These are phyloP conservation scores for Candida chauliodis DNA, from an alignment of 805 yeast genomes.

Conservation along the genomic window DNA sequence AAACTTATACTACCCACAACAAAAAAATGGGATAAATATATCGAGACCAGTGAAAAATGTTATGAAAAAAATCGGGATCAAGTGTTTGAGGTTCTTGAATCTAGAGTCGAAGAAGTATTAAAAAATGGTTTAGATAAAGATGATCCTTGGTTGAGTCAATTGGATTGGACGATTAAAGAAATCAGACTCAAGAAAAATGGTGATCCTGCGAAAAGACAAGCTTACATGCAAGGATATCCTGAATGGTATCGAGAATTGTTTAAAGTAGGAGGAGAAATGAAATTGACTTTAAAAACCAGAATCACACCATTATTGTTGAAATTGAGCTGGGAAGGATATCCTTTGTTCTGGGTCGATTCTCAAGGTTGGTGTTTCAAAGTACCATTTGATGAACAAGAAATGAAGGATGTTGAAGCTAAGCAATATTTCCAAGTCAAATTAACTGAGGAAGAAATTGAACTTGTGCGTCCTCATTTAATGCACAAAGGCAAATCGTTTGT, in stretches of 20 bases:
- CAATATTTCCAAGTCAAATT: constrained; percentile 35
- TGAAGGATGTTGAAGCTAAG: constrained; percentile 29
- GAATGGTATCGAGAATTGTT: constrained; percentile 79
- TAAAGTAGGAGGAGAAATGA: constrained; percentile 45
- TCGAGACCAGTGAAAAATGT: constrained; percentile 61
- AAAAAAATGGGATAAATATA: constrained; percentile 65
- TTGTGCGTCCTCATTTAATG: constrained; percentile 20
- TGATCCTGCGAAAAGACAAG: constrained; percentile 63
- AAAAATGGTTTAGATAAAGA: constrained; percentile 39
- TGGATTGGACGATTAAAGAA: constrained; percentile 79
- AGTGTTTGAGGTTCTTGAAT: constrained; percentile 56
- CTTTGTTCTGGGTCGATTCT: constrained; percentile 73
- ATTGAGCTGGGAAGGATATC: constrained; percentile 80
- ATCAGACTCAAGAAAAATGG: constrained; percentile 65
- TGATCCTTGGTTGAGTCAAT: constrained; percentile 89
- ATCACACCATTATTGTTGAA: constrained; percentile 72
- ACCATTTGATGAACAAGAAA: constrained; percentile 30
- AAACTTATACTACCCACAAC: constrained; percentile 78
- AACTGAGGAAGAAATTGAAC: constrained; percentile 25
- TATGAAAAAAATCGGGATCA: constrained; percentile 56
- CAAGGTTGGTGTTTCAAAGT: constrained; percentile 89
- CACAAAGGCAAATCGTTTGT: constrained; percentile 24
- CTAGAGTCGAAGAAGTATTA: constrained; percentile 54
- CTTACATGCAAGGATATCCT: constrained; percentile 83
- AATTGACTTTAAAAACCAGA: constrained; percentile 68